Percentiles rank a stretch among this genome's conserved stretches.
phyloP scores from a whole-genome alignment of 805 yeast genomes.

The Candida nemodendra region DNA sequence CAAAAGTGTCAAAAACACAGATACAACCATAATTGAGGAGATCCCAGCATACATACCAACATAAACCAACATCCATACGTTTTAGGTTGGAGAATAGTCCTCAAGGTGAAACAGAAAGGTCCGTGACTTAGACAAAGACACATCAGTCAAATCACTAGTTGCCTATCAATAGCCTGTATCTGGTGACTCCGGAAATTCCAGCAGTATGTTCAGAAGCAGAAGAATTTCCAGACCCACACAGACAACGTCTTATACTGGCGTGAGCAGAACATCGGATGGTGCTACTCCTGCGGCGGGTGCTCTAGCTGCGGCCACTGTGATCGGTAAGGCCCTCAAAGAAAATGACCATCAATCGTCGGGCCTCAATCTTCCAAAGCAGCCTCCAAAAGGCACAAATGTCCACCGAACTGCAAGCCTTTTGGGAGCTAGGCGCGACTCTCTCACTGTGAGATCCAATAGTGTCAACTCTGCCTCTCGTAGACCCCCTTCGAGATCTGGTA shows the following conservation, averaged over 20 bases:
- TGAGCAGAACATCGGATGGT: slow-evolving; percentile 15
- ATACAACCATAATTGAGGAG: too few species aligned
- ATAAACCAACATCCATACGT: too few species aligned
- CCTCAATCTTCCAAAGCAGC: slow-evolving; percentile 33
- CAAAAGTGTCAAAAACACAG: too few species aligned
- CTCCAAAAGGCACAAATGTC: slow-evolving; percentile 12
- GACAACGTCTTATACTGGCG: slow-evolving; percentile 22
- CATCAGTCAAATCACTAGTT: too few species aligned
- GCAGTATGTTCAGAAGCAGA: slow-evolving; percentile 25
- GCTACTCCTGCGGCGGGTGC: slow-evolving; percentile 46
- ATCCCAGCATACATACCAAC: too few species aligned
- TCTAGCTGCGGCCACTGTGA: slow-evolving; percentile 60
- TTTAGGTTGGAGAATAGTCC: too few species aligned
- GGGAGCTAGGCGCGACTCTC: slow-evolving; percentile 24
- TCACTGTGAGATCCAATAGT: slow-evolving; percentile 18
- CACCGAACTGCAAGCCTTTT: slow-evolving; percentile 21
- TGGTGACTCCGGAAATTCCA: too few species aligned
- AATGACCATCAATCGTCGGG: slow-evolving; percentile 30
- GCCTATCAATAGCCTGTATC: too few species aligned
- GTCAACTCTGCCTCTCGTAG: slow-evolving; percentile 11
- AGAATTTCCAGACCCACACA: slow-evolving; percentile 22
- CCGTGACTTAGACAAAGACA: too few species aligned
- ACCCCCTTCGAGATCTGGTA: slow-evolving; percentile 17
- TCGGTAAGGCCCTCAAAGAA: slow-evolving; percentile 47
- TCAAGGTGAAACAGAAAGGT: too few species aligned